A percentile compares a stretch with the other conserved stretches of the same genome.
phyloP scores from a whole-genome alignment of 2,329 filamentous ascomycete species.

The Juglanconis sp. region DNA sequence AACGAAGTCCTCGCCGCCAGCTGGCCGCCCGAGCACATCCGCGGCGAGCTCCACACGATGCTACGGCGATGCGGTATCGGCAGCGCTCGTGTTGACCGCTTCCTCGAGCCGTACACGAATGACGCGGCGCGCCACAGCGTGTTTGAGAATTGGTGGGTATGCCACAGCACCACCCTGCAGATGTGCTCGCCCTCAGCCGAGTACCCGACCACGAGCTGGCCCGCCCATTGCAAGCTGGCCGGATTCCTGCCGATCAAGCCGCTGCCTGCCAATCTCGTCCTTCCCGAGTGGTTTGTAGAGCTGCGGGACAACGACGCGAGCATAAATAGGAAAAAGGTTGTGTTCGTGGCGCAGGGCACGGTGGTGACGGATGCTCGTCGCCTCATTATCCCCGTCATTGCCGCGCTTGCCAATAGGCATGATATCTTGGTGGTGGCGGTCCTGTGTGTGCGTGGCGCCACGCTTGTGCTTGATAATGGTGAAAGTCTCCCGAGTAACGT shows the following conservation, averaged over 20 bases:
- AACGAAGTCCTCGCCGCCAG: not conserved
- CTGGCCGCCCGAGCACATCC: not conserved
- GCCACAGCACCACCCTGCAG: constrained; percentile 11
- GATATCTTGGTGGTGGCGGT: constrained; percentile 39
- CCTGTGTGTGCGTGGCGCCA: constrained; percentile 26
- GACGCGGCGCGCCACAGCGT: not conserved
- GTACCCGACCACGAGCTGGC: constrained; percentile 5
- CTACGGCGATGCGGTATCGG: not conserved
- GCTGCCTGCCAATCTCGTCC: constrained; percentile 25
- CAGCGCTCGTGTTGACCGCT: constrained; percentile 3
- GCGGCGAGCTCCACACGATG: constrained; percentile 2
- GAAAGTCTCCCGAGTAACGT: constrained; percentile 37
- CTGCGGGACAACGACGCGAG: constrained; percentile 35
- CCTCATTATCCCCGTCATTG: constrained; percentile 43
- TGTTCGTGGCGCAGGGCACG: constrained; percentile 48
- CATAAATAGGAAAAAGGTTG: constrained; percentile 33
- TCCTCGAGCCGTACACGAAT: not conserved
- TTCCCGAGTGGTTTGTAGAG: constrained; percentile 38
- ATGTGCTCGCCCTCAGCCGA: constrained; percentile 12
- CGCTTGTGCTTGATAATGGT: constrained; percentile 19
- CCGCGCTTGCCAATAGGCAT: constrained; percentile 36
- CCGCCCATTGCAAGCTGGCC: constrained; percentile 8
- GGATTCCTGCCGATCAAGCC: constrained; percentile 30
- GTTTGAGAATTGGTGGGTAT: constrained; percentile 7
- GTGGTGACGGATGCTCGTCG: constrained; percentile 35